phyloP scores from a whole-genome alignment of 495 filamentous ascomycete species.

The Aspergillus sclerotioniger region DNA sequence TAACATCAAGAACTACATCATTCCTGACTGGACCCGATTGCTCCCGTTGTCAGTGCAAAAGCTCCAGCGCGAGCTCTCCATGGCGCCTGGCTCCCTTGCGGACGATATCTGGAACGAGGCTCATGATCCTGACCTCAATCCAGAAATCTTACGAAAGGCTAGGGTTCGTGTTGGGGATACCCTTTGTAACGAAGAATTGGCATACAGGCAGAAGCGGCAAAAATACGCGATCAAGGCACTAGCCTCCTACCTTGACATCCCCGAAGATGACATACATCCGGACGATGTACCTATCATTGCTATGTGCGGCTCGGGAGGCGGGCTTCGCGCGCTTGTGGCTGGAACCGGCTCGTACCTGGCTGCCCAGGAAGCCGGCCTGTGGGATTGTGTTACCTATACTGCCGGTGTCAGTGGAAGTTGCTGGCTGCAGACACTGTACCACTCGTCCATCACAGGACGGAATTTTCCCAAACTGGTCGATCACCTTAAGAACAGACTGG shows the following conservation, averaged over 20 bases:
- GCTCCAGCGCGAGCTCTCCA: constrained; percentile 81
- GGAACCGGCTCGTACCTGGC: constrained; percentile 81
- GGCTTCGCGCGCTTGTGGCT: constrained; percentile 83
- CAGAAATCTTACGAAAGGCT: constrained; percentile 79
- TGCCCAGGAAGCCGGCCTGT: constrained; percentile 78
- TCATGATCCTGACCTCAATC: constrained; percentile 75
- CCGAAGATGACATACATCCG: constrained; percentile 78
- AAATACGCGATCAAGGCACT: constrained; percentile 65
- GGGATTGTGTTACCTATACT: constrained; percentile 91
- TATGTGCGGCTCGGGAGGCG: constrained; percentile 90
- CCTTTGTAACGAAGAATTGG: constrained; percentile 81
- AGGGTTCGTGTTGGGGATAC: constrained; percentile 74
- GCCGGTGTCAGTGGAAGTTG: constrained; percentile 94
- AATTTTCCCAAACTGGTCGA: constrained; percentile 66
- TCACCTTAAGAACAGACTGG: constrained; percentile 81
- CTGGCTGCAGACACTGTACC: constrained; percentile 88
- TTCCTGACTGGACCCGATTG: constrained; percentile 77
- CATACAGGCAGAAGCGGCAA: constrained; percentile 64
- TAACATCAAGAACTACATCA: constrained; percentile 63
- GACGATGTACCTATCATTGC: constrained; percentile 92
- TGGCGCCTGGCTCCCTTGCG: constrained; percentile 81
- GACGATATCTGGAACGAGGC: constrained; percentile 93
- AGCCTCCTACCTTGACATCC: constrained; percentile 74
- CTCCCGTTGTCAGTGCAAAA: constrained; percentile 79
- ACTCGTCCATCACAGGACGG: constrained; percentile 71